These are phyloP conservation scores for Paratrimastix pyriformis DNA, from an alignment of 78 protist species.

Conservation along the genomic window DNA sequence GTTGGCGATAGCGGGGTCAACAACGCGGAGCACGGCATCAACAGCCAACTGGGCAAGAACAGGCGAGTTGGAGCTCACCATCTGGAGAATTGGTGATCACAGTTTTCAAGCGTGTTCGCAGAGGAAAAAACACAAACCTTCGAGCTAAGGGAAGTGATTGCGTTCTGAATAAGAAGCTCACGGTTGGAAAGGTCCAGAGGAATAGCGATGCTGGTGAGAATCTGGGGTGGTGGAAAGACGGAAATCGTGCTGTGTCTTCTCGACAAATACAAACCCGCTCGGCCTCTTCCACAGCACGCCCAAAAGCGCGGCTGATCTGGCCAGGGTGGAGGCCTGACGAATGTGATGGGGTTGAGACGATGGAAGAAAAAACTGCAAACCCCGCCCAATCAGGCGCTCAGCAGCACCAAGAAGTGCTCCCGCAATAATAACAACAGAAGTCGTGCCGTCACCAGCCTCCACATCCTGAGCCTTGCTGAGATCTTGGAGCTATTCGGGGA, in stretches of 20 bases:
- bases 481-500: constrained; percentile 75
- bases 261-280: neutral
- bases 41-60: constrained; percentile 95
- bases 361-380: constrained; percentile 2
- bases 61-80: constrained; percentile 82
- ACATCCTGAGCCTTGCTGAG: constrained; percentile 94
- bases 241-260: too few relatives aligned
- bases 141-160: constrained; percentile 92
- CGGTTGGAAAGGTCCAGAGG: constrained; percentile 79
- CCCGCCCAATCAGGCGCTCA: neutral
- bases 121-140: constrained; percentile 33
- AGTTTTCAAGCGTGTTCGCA: neutral
- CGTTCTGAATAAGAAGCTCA: constrained; percentile 68
- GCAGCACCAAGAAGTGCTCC: constrained; percentile 74
- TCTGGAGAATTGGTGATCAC: constrained; percentile 28
- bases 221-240: constrained; percentile 29
- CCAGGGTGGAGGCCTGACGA: constrained; percentile 88
- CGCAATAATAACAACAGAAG: constrained; percentile 93
- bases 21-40: constrained; percentile 81
- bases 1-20: constrained; percentile 36
- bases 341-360: neutral
- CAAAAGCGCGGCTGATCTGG: constrained; percentile 69
- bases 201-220: constrained; percentile 55
- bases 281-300: constrained; percentile 56
- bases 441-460: constrained; percentile 99